Base-by-base conservation (phyloP, 352 stramenopile genomes). In the Globisporangium recalcitrans region DNA sequence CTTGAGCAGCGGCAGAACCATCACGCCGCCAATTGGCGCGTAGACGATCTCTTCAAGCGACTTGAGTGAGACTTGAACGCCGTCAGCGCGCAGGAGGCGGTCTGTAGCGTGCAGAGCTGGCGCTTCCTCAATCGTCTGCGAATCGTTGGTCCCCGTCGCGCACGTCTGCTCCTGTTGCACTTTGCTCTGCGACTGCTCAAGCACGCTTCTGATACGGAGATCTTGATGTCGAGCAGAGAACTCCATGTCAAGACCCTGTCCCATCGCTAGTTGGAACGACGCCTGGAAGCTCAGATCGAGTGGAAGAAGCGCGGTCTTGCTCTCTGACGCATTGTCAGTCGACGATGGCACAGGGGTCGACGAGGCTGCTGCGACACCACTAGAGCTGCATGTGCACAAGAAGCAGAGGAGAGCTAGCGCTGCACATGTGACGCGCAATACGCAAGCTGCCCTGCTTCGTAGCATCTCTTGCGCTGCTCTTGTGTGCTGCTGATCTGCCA, bases 1-100 rank as follows among this genome's bases (percentile, higher is more conserved):
- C 26, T 75, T 77, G 61, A 87, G 88, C 9, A 88, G 58, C 4
- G 81, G 78, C 1, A 90, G 62, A 31, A 88, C 58, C 6, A 73
- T 64, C 1, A 75, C 57, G 32, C 70, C 77, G 22, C 77, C 81
- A 1, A 74, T 58, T 0, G 73, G 71, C 14, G 63, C 51, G 53
- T 78, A 67, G 38, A 88, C 72, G 7, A 74, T 68, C 8, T 91
- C 69, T 32, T 78, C 62, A 44, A 88, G 73, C 9, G 70, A 63
- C n/a, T 74, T 36, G 4, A 82, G 60, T 0, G 77, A 82, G 14
- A 88, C 60, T 1, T 73, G 27, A 2, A 75, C 36, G n/a, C 70
- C 75, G 56, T 89, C 75, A 3, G 83, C 75, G 11, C 69, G 48
- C 22, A 91, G 67, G 8, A 89, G 56, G 2, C 72, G 74, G 52